Evolutionary conservation across 2,329 filamentous ascomycete species (phyloP).

Genomic region (Xylariales sp.): DNA sequence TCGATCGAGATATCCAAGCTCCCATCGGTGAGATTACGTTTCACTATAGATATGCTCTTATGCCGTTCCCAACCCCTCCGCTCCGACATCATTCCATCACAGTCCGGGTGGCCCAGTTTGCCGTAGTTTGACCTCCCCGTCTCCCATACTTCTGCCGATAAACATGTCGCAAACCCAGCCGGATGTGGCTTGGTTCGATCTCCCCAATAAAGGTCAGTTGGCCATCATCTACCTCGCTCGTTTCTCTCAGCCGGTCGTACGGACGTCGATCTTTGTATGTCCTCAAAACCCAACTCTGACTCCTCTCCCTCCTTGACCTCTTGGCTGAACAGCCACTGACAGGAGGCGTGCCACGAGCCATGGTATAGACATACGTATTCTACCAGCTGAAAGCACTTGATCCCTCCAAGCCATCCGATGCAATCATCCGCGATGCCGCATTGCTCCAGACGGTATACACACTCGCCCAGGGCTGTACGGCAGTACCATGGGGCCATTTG

Average conservation of each 20-base stretch:
- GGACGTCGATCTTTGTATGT: constrained; percentile 34
- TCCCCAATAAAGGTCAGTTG: constrained; percentile 32
- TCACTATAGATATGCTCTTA: background rate
- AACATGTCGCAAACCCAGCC: constrained; percentile 15
- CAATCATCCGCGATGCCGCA: constrained; percentile 32
- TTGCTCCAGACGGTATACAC: constrained; percentile 33
- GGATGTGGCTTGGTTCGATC: constrained; percentile 30
- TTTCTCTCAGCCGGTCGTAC: constrained; percentile 31
- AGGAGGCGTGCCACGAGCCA: constrained; percentile 5
- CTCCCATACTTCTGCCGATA: background rate
- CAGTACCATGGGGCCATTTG: constrained; percentile 31
- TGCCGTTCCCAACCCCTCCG: background rate
- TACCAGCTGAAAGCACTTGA: constrained; percentile 31
- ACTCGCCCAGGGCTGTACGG: constrained; percentile 32
- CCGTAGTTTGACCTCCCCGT: background rate
- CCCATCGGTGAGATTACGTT: background rate
- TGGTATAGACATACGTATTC: constrained; percentile 30
- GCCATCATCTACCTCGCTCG: constrained; percentile 27
- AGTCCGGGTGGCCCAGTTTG: constrained; percentile 7
- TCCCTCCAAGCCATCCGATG: constrained; percentile 27
- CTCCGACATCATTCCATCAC: background rate
- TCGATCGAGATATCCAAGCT: constrained; percentile 4
- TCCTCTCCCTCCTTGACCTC: background rate
- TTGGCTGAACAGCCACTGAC: constrained; percentile 2
- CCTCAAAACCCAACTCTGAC: background rate